Evolutionary conservation across 805 yeast species (phyloP).

Genomic region (Peterozyma toletana): DNA sequence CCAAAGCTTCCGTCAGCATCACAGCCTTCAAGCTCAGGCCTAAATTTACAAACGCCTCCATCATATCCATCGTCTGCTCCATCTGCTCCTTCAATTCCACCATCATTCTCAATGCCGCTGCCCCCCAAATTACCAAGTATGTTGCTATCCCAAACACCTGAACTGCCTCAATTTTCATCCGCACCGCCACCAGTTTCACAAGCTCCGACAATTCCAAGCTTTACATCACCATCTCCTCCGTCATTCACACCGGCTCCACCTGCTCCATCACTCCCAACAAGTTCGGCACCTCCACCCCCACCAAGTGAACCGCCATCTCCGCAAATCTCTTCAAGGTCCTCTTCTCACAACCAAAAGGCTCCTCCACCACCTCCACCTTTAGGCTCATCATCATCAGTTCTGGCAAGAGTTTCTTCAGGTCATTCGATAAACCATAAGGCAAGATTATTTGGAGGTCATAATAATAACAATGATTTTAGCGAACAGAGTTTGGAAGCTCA

Average conservation of each 20-base stretch:
- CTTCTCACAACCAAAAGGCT: slow-evolving; percentile 2
- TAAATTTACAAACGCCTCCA: too few species aligned
- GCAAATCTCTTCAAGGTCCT: slow-evolving; percentile 2
- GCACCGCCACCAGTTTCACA: slow-evolving; percentile 16
- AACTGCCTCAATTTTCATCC: slow-evolving; percentile 7
- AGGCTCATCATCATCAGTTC: slow-evolving; percentile 9
- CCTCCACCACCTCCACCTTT: slow-evolving; percentile 18
- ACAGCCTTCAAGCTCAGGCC: too few species aligned
- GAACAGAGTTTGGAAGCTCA: slow-evolving; percentile 25
- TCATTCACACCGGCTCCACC: slow-evolving; percentile 17
- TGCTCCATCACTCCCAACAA: slow-evolving; percentile 10
- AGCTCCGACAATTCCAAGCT: slow-evolving; percentile 12
- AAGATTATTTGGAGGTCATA: slow-evolving; percentile 10
- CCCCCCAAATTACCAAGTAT: slow-evolving; percentile 15
- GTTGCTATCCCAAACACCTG: too few species aligned
- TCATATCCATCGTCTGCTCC: too few species aligned
- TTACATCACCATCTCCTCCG: slow-evolving; percentile 13
- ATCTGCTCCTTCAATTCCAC: slow-evolving; percentile 17
- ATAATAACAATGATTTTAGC: slow-evolving; percentile 19
- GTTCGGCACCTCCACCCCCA: slow-evolving; percentile 11
- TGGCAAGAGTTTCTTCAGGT: slow-evolving; percentile 9
- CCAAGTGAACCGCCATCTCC: slow-evolving; percentile 9
- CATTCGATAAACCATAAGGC: slow-evolving; percentile 10
- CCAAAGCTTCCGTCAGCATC: neutral
- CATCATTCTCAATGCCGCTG: slow-evolving; percentile 14